Base-by-base conservation (phyloP, 176 grass and related monocot species). In the Alloteropsis semialata region DNA sequence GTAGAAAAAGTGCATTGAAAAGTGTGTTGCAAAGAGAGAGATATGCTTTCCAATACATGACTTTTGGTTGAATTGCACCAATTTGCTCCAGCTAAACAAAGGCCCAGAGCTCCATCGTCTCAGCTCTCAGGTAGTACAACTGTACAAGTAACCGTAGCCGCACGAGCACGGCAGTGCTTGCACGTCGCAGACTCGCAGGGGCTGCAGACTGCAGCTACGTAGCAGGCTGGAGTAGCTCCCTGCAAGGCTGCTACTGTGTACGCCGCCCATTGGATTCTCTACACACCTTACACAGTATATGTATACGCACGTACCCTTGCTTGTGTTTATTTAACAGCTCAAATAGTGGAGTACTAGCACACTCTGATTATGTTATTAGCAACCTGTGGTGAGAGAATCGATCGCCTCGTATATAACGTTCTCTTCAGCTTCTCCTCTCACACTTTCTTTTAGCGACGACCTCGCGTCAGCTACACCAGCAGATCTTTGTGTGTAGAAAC, bases 341-440 rank as follows among this genome's bases (percentile, higher is more conserved):
- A n/a, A 43, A 27, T 16, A 38, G 43, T 50, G 29, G 15, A 27
- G 24, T 70, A 39, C 14, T 42, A 8, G 17, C 39, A 32, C n/a
- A n/a, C n/a, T n/a, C 27, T 0, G 24, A 75, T 80, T 80, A 67
- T 65, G 43, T 50, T 79, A 33, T 57, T 72, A 19, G 38, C n/a
- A 74, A 30, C 7, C 41, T 45, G 32, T 37, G 16, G 60, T 61
- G 33, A 36, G 43, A 42, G 59, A 38, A 29, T 78, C 29, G 1
- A 41, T 82, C 38, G 0, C 8, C 66, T 68, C 56, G 49, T 87
- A 83, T 79, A 87, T 87, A 90, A 79, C 49, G 6, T 12, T 83
- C 45, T 17, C 59, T 62, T 62, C 30, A 2, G n/a, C 83, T 39
- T 61, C 61, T 84, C 75, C 48, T 66, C 24, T 0, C 75, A 29